These are phyloP conservation scores for Tarenaya hassleriana DNA, from an alignment of 345 rosid genomes.

Conservation along the genomic window DNA sequence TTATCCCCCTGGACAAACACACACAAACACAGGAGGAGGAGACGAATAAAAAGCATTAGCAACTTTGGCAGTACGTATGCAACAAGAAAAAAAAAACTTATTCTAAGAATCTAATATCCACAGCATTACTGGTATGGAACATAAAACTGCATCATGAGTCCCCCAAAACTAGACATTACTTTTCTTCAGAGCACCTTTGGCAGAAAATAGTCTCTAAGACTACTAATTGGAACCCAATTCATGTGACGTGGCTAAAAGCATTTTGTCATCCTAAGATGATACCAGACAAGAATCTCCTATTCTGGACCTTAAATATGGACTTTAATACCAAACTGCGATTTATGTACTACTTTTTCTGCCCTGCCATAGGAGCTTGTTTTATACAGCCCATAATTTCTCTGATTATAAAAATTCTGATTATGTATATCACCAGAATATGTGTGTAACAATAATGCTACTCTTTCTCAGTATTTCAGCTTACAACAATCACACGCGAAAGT, in stretches of 20 bases:
- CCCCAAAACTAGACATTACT: slow-evolving; percentile 9
- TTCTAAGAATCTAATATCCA: too few relatives aligned
- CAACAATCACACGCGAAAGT: slow-evolving; percentile 1
- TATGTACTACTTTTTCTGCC: too few relatives aligned
- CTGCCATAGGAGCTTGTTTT: slow-evolving; percentile 8
- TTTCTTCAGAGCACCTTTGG: slow-evolving; percentile 1
- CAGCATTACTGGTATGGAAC: background rate
- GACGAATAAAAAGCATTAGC: too few relatives aligned
- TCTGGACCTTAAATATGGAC: slow-evolving; percentile 2
- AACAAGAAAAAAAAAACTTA: too few relatives aligned
- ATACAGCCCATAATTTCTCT: slow-evolving; percentile 3
- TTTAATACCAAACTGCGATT: background rate
- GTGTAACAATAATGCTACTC: background rate
- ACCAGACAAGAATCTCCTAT: too few relatives aligned
- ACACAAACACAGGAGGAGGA: slow-evolving; percentile 13
- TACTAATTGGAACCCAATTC: background rate
- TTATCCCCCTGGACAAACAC: slow-evolving; percentile 56
- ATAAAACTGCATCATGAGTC: background rate
- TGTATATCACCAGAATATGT: slow-evolving; percentile 11
- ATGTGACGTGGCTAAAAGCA: too few relatives aligned
- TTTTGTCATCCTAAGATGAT: too few relatives aligned
- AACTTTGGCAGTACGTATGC: too few relatives aligned
- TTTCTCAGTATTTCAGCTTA: slow-evolving; percentile 11
- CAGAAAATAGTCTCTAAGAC: slow-evolving; percentile 12
- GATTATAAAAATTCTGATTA: background rate